Conservation (phyloP, 352 stramenopile genomes). For the Phytophthora palmivora region DNA sequence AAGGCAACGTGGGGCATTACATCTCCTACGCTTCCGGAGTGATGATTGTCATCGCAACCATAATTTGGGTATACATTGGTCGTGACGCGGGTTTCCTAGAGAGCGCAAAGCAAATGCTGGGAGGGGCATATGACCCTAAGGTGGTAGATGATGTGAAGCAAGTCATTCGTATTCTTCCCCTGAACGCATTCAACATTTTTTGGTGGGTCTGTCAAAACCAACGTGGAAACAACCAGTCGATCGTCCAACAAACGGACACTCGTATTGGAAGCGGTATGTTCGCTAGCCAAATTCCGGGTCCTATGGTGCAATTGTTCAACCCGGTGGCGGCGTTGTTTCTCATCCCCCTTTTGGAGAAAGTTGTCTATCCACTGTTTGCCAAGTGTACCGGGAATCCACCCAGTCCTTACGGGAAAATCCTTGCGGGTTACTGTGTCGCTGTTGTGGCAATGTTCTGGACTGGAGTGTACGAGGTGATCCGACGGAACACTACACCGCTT, state of each 20-base stretch:
- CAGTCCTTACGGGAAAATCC: constrained; percentile 47
- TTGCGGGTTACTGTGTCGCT: constrained; percentile 42
- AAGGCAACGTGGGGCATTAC: constrained; percentile 38
- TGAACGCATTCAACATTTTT: constrained; percentile 60
- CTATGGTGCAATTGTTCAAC: constrained; percentile 59
- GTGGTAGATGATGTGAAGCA: constrained; percentile 61
- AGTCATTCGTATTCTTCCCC: constrained; percentile 38
- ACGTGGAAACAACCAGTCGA: constrained; percentile 69
- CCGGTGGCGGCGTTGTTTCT: constrained; percentile 45
- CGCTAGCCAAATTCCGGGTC: constrained; percentile 51
- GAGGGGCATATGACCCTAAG: constrained; percentile 49
- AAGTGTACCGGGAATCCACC: constrained; percentile 43
- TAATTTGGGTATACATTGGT: constrained; percentile 54
- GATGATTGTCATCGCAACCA: constrained; percentile 39
- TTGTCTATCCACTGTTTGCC: constrained; percentile 53
- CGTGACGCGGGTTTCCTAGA: constrained; percentile 53
- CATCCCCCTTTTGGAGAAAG: constrained; percentile 45
- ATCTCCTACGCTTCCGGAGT: constrained; percentile 55
- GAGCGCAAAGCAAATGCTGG: constrained; percentile 41
- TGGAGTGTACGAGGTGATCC: constrained; percentile 44
- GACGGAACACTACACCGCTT: constrained; percentile 26
- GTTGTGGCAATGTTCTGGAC: constrained; percentile 52
- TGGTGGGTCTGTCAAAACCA: constrained; percentile 69
- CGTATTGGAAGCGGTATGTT: constrained; percentile 42
- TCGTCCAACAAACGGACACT: constrained; percentile 68